These are phyloP conservation scores for Xylariaceae sp. DNA, from an alignment of 2,329 filamentous ascomycete species.

Conservation along the genomic window DNA sequence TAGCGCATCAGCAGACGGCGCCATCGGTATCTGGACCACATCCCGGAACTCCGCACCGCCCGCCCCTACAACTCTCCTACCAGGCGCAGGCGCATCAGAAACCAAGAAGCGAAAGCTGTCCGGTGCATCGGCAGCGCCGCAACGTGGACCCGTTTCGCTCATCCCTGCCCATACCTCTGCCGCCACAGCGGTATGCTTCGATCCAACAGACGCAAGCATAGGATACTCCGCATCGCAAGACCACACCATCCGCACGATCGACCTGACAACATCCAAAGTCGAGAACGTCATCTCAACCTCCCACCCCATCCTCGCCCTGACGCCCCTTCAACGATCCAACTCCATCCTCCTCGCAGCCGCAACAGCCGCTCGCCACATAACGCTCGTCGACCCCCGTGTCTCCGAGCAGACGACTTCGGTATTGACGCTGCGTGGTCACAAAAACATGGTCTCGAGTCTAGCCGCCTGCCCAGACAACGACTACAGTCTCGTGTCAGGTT, in stretches of 20 bases:
- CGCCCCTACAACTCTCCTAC: constrained; percentile 67
- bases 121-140: constrained; percentile 55
- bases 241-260: constrained; percentile 86
- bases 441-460: constrained; percentile 64
- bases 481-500: constrained; percentile 84
- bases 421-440: constrained; percentile 89
- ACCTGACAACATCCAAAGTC: constrained; percentile 74
- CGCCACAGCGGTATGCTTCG: constrained; percentile 80
- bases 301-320: constrained; percentile 77
- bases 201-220: constrained; percentile 78
- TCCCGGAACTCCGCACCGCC: constrained; percentile 73
- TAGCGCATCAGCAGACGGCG: constrained; percentile 80
- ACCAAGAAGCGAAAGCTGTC: constrained; percentile 75
- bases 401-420: constrained; percentile 73
- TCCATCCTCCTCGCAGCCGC: constrained; percentile 63
- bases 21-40: constrained; percentile 84
- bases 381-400: constrained; percentile 85
- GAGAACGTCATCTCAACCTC: constrained; percentile 82
- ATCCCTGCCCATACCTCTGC: constrained; percentile 69
- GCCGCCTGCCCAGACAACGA: constrained; percentile 60
- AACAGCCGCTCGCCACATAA: constrained; percentile 82
- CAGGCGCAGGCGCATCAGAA: constrained; percentile 58
- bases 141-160: constrained; percentile 76
- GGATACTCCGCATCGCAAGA: constrained; percentile 91
- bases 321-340: constrained; percentile 62